Conservation (phyloP, 2,329 filamentous ascomycete species). For the Sporothrix globosa region DNA sequence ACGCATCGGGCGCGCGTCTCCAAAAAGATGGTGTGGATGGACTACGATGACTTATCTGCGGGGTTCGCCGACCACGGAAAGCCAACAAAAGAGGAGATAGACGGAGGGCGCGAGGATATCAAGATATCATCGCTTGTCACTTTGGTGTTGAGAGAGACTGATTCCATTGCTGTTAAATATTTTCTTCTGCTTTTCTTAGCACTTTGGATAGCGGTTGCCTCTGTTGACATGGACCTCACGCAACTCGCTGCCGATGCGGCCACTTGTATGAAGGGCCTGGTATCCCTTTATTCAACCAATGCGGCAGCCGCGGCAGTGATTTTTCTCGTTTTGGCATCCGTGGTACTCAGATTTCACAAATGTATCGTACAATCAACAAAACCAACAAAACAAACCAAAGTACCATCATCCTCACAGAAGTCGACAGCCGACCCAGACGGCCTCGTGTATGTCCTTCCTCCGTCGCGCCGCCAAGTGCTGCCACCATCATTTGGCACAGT, state of each 20-base stretch:
- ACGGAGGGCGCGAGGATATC: no score
- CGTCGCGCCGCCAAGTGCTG: not conserved
- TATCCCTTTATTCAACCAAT: not conserved
- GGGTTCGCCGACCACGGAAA: conserved; percentile 15
- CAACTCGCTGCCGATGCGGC: not conserved
- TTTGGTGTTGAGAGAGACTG: not conserved
- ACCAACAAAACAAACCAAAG: not conserved
- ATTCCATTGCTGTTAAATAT: not conserved
- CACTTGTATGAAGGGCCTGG: not conserved
- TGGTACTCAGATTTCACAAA: not conserved
- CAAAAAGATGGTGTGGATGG: not conserved
- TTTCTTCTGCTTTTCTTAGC: no score
- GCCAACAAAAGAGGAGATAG: not conserved
- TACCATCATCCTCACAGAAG: not conserved
- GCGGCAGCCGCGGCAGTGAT: not conserved
- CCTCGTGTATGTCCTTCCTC: not conserved
- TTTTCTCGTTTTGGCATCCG: not conserved
- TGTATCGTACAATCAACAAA: not conserved
- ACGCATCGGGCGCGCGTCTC: no score
- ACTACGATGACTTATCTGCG: conserved; percentile 10
- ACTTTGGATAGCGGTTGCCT: not conserved
- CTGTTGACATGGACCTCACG: not conserved
- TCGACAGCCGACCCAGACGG: not conserved
- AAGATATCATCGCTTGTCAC: not conserved
- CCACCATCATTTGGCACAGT: not conserved